Evolutionary conservation across 768 basidiomycete species (phyloP).

Genomic region (Sarcodon sp.): DNA sequence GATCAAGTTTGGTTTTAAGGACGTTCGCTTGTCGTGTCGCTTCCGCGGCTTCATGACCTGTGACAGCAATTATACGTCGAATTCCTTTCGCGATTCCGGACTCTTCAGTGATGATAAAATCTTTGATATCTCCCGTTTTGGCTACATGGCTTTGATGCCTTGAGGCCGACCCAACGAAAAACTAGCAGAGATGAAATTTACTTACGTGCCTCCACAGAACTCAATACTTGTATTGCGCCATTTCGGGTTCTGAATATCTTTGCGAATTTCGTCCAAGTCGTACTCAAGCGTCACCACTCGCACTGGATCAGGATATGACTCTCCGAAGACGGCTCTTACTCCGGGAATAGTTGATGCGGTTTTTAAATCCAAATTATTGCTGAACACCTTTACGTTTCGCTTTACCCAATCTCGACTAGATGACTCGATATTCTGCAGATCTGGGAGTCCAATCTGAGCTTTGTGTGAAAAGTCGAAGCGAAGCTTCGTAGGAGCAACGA

Average conservation of each 20-base stretch:
- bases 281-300: conserved; percentile 88
- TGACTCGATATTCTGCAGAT: conserved; percentile 71
- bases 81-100: conserved; percentile 98
- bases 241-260: conserved; percentile 78
- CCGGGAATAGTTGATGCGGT: conserved; percentile 85
- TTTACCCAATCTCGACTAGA: conserved; percentile 86
- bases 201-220: conserved; percentile 97
- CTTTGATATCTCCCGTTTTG: conserved; percentile 96
- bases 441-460: conserved; percentile 61
- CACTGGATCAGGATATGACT: conserved; percentile 96
- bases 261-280: conserved; percentile 73
- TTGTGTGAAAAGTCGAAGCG: conserved; percentile 99
- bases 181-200: conserved; percentile 7
- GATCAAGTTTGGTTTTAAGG: conserved; percentile 49
- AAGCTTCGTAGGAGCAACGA: conserved; percentile 90
- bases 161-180: background rate
- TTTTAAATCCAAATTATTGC: conserved; percentile 72
- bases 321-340: conserved; percentile 92
- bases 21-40: conserved; percentile 57
- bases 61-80: conserved; percentile 86
- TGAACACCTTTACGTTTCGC: conserved; percentile 78
- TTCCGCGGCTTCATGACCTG: conserved; percentile 85
- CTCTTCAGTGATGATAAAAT: conserved; percentile 90
- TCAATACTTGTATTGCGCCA: conserved; percentile 91
- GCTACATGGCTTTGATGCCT: conserved; percentile 62